Conservation (phyloP, 306 rosid species). For the Quillaja saponaria region DNA sequence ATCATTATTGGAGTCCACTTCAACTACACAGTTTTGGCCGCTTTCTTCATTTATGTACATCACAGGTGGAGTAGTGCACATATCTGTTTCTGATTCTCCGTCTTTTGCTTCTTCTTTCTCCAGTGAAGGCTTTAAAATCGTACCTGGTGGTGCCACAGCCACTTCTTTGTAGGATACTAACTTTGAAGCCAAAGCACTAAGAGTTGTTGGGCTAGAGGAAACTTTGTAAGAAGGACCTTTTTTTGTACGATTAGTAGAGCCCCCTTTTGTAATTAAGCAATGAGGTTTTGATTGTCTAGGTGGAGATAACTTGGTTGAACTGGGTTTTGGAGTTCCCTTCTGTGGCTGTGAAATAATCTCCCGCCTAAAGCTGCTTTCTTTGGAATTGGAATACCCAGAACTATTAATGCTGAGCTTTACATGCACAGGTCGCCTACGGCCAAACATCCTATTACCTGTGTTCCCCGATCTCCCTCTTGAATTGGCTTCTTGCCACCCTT, state of each 20-base stretch:
- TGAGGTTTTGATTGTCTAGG: slow-evolving; percentile 49
- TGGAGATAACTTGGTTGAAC: slow-evolving; percentile 36
- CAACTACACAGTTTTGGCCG: slow-evolving; percentile 31
- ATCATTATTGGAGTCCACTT: slow-evolving; percentile 40
- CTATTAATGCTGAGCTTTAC: slow-evolving; percentile 50
- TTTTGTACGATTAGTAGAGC: slow-evolving; percentile 36
- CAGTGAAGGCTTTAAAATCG: slow-evolving; percentile 58
- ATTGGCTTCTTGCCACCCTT: slow-evolving; percentile 96
- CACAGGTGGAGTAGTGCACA: slow-evolving; percentile 25
- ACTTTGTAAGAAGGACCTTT: slow-evolving; percentile 49
- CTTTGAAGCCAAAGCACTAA: slow-evolving; percentile 69
- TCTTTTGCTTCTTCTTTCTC: slow-evolving; percentile 51
- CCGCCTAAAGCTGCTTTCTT: slow-evolving; percentile 48
- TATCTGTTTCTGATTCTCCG: slow-evolving; percentile 48
- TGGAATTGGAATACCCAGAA: slow-evolving; percentile 42
- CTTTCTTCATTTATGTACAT: slow-evolving; percentile 44
- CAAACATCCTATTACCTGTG: slow-evolving; percentile 51
- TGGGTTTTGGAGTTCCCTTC: slow-evolving; percentile 43
- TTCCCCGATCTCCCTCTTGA: slow-evolving; percentile 72
- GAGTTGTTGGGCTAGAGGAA: slow-evolving; percentile 45
- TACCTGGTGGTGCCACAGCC: slow-evolving; percentile 93
- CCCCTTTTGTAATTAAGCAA: slow-evolving; percentile 39
- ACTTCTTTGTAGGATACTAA: slow-evolving; percentile 95
- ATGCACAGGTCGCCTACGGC: slow-evolving; percentile 54
- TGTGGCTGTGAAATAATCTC: slow-evolving; percentile 46